phyloP scores from a whole-genome alignment of 2,329 filamentous ascomycete genomes.

The Orbilia brochopaga region DNA sequence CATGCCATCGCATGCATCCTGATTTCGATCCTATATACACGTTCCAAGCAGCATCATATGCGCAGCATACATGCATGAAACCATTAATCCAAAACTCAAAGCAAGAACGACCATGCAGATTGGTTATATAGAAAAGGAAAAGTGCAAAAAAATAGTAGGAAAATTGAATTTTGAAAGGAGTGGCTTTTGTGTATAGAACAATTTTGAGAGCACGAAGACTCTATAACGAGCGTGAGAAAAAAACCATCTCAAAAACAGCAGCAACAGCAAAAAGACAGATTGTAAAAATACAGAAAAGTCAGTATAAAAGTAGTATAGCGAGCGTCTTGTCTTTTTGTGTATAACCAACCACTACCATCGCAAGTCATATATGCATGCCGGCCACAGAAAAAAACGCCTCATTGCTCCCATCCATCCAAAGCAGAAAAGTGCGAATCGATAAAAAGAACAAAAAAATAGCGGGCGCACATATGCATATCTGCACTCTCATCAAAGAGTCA shows the following conservation, averaged over 20 bases:
- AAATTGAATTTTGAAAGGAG: not conserved
- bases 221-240: not conserved
- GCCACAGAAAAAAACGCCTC: constrained; percentile 2
- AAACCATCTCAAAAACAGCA: not conserved
- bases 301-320: not conserved
- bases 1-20: no score
- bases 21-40: no score
- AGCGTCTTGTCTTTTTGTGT: constrained; percentile 6
- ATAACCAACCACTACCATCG: not conserved
- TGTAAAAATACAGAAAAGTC: not conserved
- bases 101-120: not conserved
- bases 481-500: not conserved
- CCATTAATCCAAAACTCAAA: not conserved
- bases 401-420: constrained; percentile 1
- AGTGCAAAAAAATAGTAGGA: no score
- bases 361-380: not conserved
- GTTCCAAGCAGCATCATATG: not conserved
- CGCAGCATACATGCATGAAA: not conserved
- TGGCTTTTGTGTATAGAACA: constrained; percentile 2
- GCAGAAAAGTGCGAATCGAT: not conserved
- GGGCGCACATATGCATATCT: not conserved
- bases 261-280: not conserved
- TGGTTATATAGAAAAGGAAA: no score
- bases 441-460: not conserved
- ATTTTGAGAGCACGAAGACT: not conserved